Evolutionary conservation across 2,329 filamentous ascomycete genomes (phyloP).

Genomic region (Aspergillus sclerotialis): DNA sequence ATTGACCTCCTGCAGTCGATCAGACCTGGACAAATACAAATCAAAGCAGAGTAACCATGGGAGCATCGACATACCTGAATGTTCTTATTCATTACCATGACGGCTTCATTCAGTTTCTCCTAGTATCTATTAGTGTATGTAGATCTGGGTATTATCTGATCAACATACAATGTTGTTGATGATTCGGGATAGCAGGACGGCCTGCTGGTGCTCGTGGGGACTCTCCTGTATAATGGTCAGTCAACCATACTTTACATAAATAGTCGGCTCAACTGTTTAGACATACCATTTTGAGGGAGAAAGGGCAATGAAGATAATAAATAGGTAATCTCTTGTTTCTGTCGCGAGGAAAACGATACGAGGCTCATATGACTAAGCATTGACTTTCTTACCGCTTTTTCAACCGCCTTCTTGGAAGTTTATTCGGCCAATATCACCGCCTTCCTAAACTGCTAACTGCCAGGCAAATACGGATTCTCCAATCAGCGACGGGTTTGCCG

Average conservation of each 20-base stretch:
- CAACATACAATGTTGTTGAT: constrained; percentile 87
- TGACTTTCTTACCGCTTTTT: no score
- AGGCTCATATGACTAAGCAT: no score
- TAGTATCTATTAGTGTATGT: constrained; percentile 32
- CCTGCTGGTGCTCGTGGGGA: constrained; percentile 96
- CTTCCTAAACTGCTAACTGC: no score
- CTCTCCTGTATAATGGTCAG: constrained; percentile 58
- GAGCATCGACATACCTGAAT: constrained; percentile 57
- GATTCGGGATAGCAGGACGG: constrained; percentile 83
- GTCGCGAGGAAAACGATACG: no score
- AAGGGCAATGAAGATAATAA: background rate
- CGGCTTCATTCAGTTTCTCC: constrained; percentile 96
- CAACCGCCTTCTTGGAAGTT: no score
- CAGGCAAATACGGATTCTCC: no score
- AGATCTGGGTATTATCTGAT: background rate
- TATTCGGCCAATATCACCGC: no score
- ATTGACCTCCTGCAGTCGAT: constrained; percentile 74
- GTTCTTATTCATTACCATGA: constrained; percentile 86
- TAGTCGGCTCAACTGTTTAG: no score
- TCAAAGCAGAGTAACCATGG: background rate
- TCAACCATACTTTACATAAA: background rate
- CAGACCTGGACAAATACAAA: background rate
- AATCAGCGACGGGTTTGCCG: no score
- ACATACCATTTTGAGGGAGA: constrained; percentile 12
- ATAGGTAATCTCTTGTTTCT: background rate